Conservation (phyloP, 2,329 filamentous ascomycete genomes). For the Aquanectria penicillioides region DNA sequence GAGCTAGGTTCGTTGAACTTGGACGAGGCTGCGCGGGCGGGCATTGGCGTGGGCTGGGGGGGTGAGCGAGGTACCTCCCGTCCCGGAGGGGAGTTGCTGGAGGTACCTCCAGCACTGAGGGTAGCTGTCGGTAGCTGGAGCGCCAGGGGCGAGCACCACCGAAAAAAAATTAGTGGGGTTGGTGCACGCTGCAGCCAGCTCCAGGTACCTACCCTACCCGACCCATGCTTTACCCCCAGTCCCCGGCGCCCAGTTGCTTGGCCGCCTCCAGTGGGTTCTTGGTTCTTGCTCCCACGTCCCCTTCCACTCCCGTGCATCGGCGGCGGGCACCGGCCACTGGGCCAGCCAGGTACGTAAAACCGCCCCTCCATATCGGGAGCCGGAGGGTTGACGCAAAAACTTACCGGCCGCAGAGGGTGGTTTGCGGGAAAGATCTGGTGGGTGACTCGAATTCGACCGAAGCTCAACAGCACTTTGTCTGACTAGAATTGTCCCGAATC, state of each 20-base stretch:
- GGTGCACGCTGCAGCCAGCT: slow-evolving; percentile 25
- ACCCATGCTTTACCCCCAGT: slow-evolving; percentile 10
- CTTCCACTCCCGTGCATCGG: slow-evolving; percentile 19
- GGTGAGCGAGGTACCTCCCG: slow-evolving; percentile 21
- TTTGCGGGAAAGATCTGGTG: too few species aligned
- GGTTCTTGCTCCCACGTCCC: not conserved
- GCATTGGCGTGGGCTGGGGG: slow-evolving; percentile 24
- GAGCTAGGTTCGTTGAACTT: slow-evolving; percentile 42
- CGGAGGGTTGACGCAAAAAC: not conserved
- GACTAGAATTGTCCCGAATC: too few species aligned
- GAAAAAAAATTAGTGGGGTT: slow-evolving; percentile 40
- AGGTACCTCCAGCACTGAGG: slow-evolving; percentile 20
- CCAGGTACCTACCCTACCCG: slow-evolving; percentile 21
- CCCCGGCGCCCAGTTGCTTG: not conserved
- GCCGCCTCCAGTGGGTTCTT: slow-evolving; percentile 5
- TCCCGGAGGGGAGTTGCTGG: not conserved
- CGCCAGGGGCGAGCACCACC: slow-evolving; percentile 20
- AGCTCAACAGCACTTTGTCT: not conserved
- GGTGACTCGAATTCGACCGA: too few species aligned
- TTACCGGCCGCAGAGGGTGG: not conserved
- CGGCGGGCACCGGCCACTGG: slow-evolving; percentile 8
- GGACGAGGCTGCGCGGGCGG: slow-evolving; percentile 35
- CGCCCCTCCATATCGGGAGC: slow-evolving; percentile 13
- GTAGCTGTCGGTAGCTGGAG: slow-evolving; percentile 12
- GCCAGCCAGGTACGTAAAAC: slow-evolving; percentile 14